These are phyloP conservation scores for Cyberlindnera petersonii DNA, from an alignment of 805 yeast species.

Conservation along the genomic window DNA sequence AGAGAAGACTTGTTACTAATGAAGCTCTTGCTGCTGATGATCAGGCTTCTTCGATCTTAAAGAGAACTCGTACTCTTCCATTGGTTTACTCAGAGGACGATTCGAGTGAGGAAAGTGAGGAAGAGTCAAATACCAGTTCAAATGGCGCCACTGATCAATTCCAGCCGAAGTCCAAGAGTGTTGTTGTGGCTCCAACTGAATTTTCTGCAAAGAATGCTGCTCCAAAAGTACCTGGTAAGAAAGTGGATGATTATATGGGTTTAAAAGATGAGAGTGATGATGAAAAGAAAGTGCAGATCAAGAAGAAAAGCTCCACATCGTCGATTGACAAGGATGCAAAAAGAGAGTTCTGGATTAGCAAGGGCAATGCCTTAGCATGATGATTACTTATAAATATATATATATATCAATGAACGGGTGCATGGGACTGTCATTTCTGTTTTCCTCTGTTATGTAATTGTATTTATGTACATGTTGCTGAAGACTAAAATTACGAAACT, in stretches of 20 bases:
- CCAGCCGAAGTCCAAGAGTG: conserved; percentile 6
- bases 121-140: too few species aligned
- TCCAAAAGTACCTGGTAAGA: conserved; percentile 8
- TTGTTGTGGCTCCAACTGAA: too few species aligned
- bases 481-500: too few species aligned
- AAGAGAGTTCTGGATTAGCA: conserved; percentile 38
- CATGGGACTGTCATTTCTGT: too few species aligned
- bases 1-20: conserved; percentile 57
- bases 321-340: conserved; percentile 22
- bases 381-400: neutral
- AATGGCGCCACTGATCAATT: conserved; percentile 15
- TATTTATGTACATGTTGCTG: too few species aligned
- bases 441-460: too few species aligned
- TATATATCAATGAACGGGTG: too few species aligned
- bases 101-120: conserved; percentile 18
- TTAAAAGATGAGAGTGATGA: conserved; percentile 22
- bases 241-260: conserved; percentile 19
- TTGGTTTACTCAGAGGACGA: conserved; percentile 10
- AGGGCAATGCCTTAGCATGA: conserved; percentile 27
- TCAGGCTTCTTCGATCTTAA: conserved; percentile 1
- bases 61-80: conserved; percentile 21
- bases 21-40: conserved; percentile 44
- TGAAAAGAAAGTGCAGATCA: conserved; percentile 5
- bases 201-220: too few species aligned
- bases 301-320: conserved; percentile 11